Evolutionary conservation across 1,139 yeast species (phyloP).

Genomic region (Hyphopichia pseudoburtonii): DNA sequence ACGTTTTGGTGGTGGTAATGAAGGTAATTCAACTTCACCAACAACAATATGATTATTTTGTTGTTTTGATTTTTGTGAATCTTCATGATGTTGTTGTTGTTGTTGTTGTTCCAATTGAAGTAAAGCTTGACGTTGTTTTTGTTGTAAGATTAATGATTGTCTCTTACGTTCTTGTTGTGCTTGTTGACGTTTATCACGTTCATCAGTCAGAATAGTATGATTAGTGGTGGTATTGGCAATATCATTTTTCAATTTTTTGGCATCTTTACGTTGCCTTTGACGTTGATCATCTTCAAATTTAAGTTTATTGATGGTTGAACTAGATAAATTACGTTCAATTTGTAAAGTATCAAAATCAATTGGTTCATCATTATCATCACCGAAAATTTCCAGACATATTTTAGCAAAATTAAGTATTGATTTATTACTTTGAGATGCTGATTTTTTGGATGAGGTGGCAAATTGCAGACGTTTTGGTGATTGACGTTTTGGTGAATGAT

Average conservation of each 20-base stretch:
- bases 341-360: not conserved
- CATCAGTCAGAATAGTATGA: no score
- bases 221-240: not conserved
- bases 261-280: not conserved
- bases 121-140: conserved; percentile 32
- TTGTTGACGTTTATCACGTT: conserved; percentile 6
- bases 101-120: conserved; percentile 30
- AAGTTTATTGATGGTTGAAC: conserved; percentile 10
- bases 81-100: no score
- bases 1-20: conserved; percentile 10
- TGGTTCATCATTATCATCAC: conserved; percentile 7
- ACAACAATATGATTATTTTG: no score
- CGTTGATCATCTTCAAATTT: conserved; percentile 17
- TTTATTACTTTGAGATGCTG: conserved; percentile 13
- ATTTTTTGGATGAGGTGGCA: not conserved
- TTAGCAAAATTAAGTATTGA: conserved; percentile 31
- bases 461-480: not conserved
- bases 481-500: not conserved
- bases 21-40: conserved; percentile 15
- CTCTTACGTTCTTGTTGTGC: conserved; percentile 13
- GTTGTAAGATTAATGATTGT: conserved; percentile 23
- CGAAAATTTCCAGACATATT: conserved; percentile 35
- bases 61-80: no score
- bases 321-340: not conserved
- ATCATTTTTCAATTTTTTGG: conserved; percentile 6